phyloP scores from a whole-genome alignment of 2,329 filamentous ascomycete genomes.

The Fusarium lyarnte region DNA sequence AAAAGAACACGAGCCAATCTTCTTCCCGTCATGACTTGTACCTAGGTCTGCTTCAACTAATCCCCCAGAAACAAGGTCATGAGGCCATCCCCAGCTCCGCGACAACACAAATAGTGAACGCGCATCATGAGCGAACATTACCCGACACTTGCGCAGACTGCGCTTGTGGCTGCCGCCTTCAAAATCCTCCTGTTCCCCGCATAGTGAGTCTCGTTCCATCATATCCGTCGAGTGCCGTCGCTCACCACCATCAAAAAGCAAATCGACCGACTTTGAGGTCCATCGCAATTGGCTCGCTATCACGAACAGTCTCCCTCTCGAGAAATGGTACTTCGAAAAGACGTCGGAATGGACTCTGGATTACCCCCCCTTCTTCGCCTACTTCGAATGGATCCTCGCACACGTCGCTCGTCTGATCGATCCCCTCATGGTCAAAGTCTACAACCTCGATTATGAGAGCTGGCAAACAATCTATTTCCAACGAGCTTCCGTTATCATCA shows the following conservation, averaged over 20 bases:
- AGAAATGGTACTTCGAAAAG: conserved; percentile 96
- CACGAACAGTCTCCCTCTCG: conserved; percentile 85
- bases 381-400: conserved; percentile 93
- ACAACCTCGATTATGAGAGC: conserved; percentile 85
- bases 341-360: conserved; percentile 99
- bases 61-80: conserved; percentile 33
- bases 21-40: conserved; percentile 31
- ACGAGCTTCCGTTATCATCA: conserved; percentile 83
- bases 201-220: conserved; percentile 72
- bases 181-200: conserved; percentile 94
- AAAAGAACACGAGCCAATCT: conserved; percentile 38
- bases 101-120: conserved; percentile 22
- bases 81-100: conserved; percentile 30
- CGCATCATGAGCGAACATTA: conserved; percentile 78
- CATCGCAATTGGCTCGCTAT: conserved; percentile 99
- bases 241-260: conserved; percentile 63
- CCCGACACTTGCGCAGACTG: conserved; percentile 89
- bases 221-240: neutral
- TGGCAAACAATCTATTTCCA: conserved; percentile 97
- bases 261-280: conserved; percentile 98
- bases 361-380: conserved; percentile 97
- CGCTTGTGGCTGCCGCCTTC: conserved; percentile 84
- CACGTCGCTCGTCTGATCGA: conserved; percentile 81
- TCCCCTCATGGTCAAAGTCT: conserved; percentile 81
- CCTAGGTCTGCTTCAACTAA: neutral